phyloP scores from a whole-genome alignment of 305 asterid species.

The Fraxinus ornus region DNA sequence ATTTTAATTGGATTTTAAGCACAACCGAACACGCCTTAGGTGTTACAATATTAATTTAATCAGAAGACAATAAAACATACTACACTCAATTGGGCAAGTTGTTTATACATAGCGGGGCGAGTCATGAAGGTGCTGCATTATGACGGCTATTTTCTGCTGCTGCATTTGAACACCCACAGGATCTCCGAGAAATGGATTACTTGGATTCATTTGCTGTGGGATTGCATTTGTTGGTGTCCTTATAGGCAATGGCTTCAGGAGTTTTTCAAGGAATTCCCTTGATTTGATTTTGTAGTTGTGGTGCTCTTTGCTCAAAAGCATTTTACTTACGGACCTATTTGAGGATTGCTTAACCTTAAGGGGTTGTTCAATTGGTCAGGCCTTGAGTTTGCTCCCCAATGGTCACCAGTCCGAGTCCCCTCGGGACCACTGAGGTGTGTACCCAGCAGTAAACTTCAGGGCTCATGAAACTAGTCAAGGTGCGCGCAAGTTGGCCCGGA shows the following conservation, averaged over 20 bases:
- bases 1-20: no score
- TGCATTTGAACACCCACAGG: neutral
- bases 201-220: neutral
- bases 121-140: neutral
- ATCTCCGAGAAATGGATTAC: neutral
- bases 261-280: neutral
- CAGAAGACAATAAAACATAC: neutral
- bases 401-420: no score
- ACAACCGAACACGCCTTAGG: no score
- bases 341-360: neutral
- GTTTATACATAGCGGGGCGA: neutral
- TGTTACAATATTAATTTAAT: neutral
- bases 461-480: no score
- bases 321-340: neutral
- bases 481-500: no score
- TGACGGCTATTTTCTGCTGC: neutral
- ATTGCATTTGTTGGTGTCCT: neutral
- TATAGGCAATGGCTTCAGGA: neutral
- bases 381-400: no score
- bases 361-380: no score
- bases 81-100: neutral
- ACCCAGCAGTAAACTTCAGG: no score
- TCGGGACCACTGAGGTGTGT: no score
- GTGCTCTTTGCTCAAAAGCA: neutral
- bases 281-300: neutral